These are phyloP conservation scores for Eremochloa ophiuroides DNA, from an alignment of 176 grass and related monocot species.

Conservation along the genomic window DNA sequence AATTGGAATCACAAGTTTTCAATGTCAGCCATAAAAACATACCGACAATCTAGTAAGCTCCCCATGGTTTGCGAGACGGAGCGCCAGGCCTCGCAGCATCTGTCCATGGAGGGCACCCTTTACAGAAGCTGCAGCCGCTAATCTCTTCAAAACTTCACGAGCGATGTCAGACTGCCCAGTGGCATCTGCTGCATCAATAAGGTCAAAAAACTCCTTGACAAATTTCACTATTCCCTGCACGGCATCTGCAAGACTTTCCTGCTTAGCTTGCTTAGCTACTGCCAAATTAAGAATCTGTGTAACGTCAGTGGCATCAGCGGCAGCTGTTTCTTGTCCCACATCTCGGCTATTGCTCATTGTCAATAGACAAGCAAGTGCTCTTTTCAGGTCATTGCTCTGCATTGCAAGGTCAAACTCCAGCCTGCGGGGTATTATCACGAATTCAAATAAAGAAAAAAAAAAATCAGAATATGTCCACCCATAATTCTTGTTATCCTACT, in stretches of 20 bases:
- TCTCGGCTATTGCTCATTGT: constrained; percentile 98
- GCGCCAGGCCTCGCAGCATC: constrained; percentile 78
- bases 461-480: constrained; percentile 2
- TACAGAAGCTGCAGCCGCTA: constrained; percentile 93
- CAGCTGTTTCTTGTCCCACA: constrained; percentile 77
- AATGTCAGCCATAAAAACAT: constrained; percentile 33
- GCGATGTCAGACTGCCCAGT: constrained; percentile 94
- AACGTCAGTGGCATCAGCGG: constrained; percentile 51
- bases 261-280: constrained; percentile 87
- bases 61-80: constrained; percentile 96
- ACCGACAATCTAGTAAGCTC: constrained; percentile 96
- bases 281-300: constrained; percentile 96
- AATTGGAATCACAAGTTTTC: neutral
- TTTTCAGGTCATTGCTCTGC: constrained; percentile 97
- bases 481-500: neutral
- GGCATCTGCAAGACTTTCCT: constrained; percentile 93
- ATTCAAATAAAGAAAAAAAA: constrained; percentile 14
- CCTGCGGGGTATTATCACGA: constrained; percentile 43
- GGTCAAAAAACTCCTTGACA: constrained; percentile 92
- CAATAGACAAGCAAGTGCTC: constrained; percentile 92
- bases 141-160: constrained; percentile 89
- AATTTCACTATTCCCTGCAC: constrained; percentile 99
- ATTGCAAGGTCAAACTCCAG: constrained; percentile 98
- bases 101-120: constrained; percentile 93
- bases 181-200: constrained; percentile 99